A percentile compares a stretch with the other conserved stretches of the same genome.
phyloP scores from a whole-genome alignment of 495 filamentous ascomycete species.

The Copromyces sp. region DNA sequence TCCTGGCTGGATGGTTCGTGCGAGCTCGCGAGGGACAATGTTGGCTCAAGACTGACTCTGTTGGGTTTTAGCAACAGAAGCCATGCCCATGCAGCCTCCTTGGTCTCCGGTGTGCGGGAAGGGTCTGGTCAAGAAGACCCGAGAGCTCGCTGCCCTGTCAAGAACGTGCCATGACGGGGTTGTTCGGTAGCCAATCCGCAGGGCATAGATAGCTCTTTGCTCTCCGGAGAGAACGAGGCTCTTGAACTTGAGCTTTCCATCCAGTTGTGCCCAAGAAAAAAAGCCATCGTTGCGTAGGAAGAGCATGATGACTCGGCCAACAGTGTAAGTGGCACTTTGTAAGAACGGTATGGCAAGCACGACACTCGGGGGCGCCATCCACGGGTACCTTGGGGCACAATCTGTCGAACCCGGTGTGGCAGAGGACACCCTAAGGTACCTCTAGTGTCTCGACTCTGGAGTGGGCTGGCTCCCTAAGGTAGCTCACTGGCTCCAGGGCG shows the following conservation, averaged over 20 bases:
- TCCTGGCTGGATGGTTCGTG: slow-evolving; percentile 12
- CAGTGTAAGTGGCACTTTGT: background rate
- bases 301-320: background rate
- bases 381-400: background rate
- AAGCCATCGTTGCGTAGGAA: background rate
- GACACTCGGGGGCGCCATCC: background rate
- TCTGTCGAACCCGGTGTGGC: background rate
- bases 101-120: background rate
- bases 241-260: background rate
- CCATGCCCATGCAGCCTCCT: background rate
- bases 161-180: background rate
- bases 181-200: background rate
- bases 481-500: background rate
- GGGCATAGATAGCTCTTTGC: background rate
- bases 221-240: background rate
- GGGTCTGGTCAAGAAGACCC: background rate
- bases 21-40: slow-evolving; percentile 1
- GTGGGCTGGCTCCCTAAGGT: no score
- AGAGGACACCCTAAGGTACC: background rate
- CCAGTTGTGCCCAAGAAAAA: background rate
- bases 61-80: background rate
- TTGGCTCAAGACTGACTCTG: background rate
- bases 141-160: background rate
- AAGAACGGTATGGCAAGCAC: background rate
- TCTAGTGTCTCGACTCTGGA: background rate